Evolutionary conservation across 1,284 basidiomycete genomes (phyloP).

Genomic region (Ceratobasidium sp.): DNA sequence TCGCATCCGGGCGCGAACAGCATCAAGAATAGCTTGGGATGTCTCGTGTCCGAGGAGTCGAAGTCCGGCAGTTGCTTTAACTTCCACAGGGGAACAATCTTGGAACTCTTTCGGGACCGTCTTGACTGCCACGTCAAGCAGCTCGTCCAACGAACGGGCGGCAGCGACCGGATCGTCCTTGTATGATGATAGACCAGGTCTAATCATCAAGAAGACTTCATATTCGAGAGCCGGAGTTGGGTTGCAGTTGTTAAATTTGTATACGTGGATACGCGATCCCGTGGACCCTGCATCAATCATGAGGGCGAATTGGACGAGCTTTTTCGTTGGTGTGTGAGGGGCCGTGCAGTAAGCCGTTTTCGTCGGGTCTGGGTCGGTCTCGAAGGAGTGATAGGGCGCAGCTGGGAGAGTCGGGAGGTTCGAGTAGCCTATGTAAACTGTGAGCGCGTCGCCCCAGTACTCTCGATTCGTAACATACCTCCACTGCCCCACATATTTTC

Average conservation of each 20-base stretch:
- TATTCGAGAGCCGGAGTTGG: constrained; percentile 86
- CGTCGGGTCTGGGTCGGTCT: constrained; percentile 70
- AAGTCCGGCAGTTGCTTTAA: constrained; percentile 96
- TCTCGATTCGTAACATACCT: constrained; percentile 34
- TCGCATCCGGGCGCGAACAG: constrained; percentile 74
- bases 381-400: constrained; percentile 58
- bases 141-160: constrained; percentile 80
- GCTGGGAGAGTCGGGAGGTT: constrained; percentile 20
- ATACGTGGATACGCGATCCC: constrained; percentile 96
- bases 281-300: constrained; percentile 99
- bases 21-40: constrained; percentile 79
- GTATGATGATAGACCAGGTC: constrained; percentile 84
- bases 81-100: constrained; percentile 86
- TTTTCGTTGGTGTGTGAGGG: constrained; percentile 61
- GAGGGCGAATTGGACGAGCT: constrained; percentile 89
- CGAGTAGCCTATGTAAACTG: constrained; percentile 2
- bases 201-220: constrained; percentile 88
- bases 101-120: constrained; percentile 78
- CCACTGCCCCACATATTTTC: constrained; percentile 51
- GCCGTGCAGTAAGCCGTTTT: constrained; percentile 73
- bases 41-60: constrained; percentile 76
- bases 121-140: constrained; percentile 82
- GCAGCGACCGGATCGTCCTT: constrained; percentile 70
- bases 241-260: constrained; percentile 95
- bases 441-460: constrained; percentile 49